A percentile compares a stretch with the other conserved stretches of the same genome.
These are phyloP conservation scores for Phycomyces blakesleeanus DNA, from an alignment of 192 early-diverging fungal genomes.

Conservation along the genomic window DNA sequence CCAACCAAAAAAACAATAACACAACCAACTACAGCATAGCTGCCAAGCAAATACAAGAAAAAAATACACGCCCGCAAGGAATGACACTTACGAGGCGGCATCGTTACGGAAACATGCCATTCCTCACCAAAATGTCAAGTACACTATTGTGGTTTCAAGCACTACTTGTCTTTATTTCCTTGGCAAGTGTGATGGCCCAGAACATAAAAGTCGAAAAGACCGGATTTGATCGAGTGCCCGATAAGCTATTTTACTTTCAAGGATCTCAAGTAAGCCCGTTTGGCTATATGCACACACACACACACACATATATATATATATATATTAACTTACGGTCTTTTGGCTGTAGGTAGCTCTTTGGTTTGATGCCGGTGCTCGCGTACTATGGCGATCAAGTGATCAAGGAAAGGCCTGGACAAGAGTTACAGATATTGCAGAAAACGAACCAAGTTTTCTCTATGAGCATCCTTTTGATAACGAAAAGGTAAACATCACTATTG, in stretches of 20 bases:
- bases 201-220: constrained; percentile 7
- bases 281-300: neutral
- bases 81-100: no score
- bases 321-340: no score
- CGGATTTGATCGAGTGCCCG: constrained; percentile 37
- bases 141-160: neutral
- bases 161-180: neutral
- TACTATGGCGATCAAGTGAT: constrained; percentile 59
- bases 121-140: neutral
- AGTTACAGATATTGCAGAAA: constrained; percentile 42
- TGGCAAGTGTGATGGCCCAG: neutral
- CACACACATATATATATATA: no score
- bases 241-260: constrained; percentile 51
- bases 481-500: no score
- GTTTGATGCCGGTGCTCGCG: constrained; percentile 45
- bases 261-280: constrained; percentile 45
- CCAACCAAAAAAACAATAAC: no score
- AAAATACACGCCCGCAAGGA: no score
- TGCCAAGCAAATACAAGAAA: no score
- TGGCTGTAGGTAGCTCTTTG: constrained; percentile 41
- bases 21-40: no score
- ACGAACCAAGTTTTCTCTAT: constrained; percentile 45
- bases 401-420: constrained; percentile 62
- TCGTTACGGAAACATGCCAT: no score
- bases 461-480: constrained; percentile 69